Evolutionary conservation across 2,329 filamentous ascomycete species (phyloP).

Genomic region (Alternaria panax): DNA sequence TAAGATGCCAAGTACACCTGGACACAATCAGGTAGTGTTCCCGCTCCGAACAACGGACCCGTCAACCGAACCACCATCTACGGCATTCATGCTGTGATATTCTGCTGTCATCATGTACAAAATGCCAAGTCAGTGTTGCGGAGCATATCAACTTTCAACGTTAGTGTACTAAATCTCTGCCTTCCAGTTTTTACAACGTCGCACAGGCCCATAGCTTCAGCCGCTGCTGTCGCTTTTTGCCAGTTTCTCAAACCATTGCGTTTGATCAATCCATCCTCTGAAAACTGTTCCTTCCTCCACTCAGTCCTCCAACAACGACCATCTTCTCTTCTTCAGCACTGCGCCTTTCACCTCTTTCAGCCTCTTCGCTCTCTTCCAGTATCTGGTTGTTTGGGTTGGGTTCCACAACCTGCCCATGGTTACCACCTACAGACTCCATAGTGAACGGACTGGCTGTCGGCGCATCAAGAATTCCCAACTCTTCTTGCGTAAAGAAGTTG

Average conservation of each 20-base stretch:
- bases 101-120: neutral
- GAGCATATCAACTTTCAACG: neutral
- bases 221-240: neutral
- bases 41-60: neutral
- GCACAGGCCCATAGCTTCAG: neutral
- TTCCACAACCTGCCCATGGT: slow-evolving; percentile 43
- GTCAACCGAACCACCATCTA: neutral
- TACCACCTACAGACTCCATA: slow-evolving; percentile 61
- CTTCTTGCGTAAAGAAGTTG: slow-evolving; percentile 57
- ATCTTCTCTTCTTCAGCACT: slow-evolving; percentile 12
- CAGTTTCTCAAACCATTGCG: neutral
- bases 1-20: neutral
- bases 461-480: slow-evolving; percentile 61
- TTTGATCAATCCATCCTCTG: neutral
- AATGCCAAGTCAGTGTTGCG: neutral
- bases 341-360: slow-evolving; percentile 21
- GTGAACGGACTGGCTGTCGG: slow-evolving; percentile 63
- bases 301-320: slow-evolving; percentile 7
- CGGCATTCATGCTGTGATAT: neutral
- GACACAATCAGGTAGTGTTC: neutral
- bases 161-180: slow-evolving; percentile 1
- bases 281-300: slow-evolving; percentile 2
- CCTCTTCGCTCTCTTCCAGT: slow-evolving; percentile 38
- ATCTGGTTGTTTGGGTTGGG: slow-evolving; percentile 8
- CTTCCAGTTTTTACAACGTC: neutral